A percentile compares a stretch with the other conserved stretches of the same genome.
Evolutionary conservation across 2,329 filamentous ascomycete genomes (phyloP).

Genomic region (Emericellopsis atlantica): DNA sequence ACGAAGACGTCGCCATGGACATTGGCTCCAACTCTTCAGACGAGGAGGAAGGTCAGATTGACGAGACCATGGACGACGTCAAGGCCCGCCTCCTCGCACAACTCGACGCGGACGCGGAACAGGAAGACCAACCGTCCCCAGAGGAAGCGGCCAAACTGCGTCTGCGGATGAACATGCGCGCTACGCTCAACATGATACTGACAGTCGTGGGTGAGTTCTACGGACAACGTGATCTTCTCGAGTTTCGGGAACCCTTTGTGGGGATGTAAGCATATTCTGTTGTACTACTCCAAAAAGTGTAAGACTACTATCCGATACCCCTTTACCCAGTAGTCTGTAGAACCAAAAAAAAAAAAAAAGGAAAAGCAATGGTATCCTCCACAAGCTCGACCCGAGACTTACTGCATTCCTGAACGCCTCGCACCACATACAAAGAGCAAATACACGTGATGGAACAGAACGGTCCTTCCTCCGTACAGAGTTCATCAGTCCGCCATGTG

Average conservation of each 20-base stretch:
- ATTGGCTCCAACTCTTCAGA: conserved; percentile 18
- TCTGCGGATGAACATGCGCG: conserved; percentile 40
- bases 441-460: background rate
- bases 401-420: background rate
- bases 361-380: conserved; percentile 3
- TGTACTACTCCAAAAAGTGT: background rate
- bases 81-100: conserved; percentile 34
- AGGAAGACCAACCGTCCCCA: conserved; percentile 11
- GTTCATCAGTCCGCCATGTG: too few relatives aligned
- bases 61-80: conserved; percentile 30
- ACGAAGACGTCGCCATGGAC: conserved; percentile 29
- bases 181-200: conserved; percentile 86
- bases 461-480: too few relatives aligned
- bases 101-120: conserved; percentile 18
- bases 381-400: background rate
- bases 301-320: background rate
- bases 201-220: conserved; percentile 81
- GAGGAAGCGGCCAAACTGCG: conserved; percentile 16
- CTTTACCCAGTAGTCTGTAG: too few relatives aligned
- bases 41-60: conserved; percentile 17
- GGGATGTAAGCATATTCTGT: conserved; percentile 18
- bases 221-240: conserved; percentile 75
- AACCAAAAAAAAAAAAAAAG: background rate
- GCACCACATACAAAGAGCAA: background rate
- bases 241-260: conserved; percentile 53